Percentiles rank a stretch among this genome's conserved stretches.
phyloP scores from a whole-genome alignment of 2,329 filamentous ascomycete genomes.

The Chrysoporthe cubensis region DNA sequence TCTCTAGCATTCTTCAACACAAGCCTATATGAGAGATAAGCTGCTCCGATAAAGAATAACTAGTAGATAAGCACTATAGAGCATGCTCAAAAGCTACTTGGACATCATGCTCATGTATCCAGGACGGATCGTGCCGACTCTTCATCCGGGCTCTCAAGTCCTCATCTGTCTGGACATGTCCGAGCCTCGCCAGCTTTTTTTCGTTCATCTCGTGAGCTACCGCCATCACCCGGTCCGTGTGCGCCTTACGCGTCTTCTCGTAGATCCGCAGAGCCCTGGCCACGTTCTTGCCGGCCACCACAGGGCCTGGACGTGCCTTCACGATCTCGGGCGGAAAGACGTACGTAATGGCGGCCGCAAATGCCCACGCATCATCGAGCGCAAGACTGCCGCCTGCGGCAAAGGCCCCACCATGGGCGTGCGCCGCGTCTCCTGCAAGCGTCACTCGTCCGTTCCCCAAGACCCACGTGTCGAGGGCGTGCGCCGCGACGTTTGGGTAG shows the following conservation, averaged over 20 bases:
- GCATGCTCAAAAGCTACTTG: slow-evolving; percentile 39
- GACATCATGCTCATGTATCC: slow-evolving; percentile 54
- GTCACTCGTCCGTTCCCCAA: slow-evolving; percentile 42
- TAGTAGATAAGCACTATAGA: not conserved
- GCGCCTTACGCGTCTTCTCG: slow-evolving; percentile 46
- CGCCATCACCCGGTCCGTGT: slow-evolving; percentile 41
- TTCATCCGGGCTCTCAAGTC: slow-evolving; percentile 41
- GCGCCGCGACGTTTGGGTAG: slow-evolving; percentile 48
- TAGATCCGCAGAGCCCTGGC: slow-evolving; percentile 43
- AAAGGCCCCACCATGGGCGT: slow-evolving; percentile 47
- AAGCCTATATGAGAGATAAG: not conserved
- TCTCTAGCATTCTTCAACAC: too few species aligned
- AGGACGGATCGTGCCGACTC: slow-evolving; percentile 43
- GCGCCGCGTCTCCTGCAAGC: slow-evolving; percentile 45
- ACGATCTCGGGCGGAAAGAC: slow-evolving; percentile 35
- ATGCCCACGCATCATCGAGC: slow-evolving; percentile 47
- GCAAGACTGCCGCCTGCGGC: slow-evolving; percentile 46
- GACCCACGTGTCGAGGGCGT: slow-evolving; percentile 46
- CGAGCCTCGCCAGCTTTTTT: slow-evolving; percentile 34
- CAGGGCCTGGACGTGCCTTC: not conserved
- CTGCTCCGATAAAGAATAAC: not conserved
- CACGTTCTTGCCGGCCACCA: slow-evolving; percentile 32
- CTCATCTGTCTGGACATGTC: slow-evolving; percentile 41
- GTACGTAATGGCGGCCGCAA: slow-evolving; percentile 44
- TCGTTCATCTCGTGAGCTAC: slow-evolving; percentile 41